These are phyloP conservation scores for Solanum tarapatanum DNA, from an alignment of 257 asterid genomes.

Conservation along the genomic window DNA sequence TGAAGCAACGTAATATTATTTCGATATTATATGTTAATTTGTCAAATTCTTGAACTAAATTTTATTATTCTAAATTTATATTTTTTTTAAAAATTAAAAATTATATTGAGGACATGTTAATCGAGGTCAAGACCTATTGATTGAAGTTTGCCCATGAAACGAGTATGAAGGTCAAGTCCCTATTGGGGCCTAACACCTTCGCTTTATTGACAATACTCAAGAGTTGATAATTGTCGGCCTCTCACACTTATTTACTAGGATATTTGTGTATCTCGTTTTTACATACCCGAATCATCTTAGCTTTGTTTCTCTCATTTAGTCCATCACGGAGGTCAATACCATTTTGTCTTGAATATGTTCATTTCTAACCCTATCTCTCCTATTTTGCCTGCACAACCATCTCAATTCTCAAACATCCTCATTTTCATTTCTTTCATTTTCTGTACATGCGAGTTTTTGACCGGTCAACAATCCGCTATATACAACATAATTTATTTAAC, in stretches of 20 bases:
- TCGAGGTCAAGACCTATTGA: background rate
- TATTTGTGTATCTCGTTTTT: too few relatives aligned
- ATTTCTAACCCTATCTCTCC: background rate
- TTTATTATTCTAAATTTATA: too few relatives aligned
- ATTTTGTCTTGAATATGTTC: too few relatives aligned
- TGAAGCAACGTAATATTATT: too few relatives aligned
- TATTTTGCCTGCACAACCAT: background rate
- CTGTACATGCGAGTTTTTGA: too few relatives aligned
- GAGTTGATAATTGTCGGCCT: background rate
- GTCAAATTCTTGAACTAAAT: background rate
- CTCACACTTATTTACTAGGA: background rate
- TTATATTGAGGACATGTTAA: too few relatives aligned
- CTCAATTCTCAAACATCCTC: background rate
- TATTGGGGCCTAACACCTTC: background rate
- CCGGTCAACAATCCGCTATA: too few relatives aligned
- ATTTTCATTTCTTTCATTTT: too few relatives aligned
- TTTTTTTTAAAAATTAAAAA: too few relatives aligned
- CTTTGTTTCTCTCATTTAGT: fast-evolving
- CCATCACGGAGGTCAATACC: too few relatives aligned
- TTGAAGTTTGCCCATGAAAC: background rate
- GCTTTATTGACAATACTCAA: background rate
- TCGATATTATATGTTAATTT: too few relatives aligned
- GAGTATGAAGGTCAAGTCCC: background rate
- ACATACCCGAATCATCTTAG: too few relatives aligned
- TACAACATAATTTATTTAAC: background rate